Base-by-base conservation (phyloP, 768 basidiomycete genomes). In the Leccinum obscurum region DNA sequence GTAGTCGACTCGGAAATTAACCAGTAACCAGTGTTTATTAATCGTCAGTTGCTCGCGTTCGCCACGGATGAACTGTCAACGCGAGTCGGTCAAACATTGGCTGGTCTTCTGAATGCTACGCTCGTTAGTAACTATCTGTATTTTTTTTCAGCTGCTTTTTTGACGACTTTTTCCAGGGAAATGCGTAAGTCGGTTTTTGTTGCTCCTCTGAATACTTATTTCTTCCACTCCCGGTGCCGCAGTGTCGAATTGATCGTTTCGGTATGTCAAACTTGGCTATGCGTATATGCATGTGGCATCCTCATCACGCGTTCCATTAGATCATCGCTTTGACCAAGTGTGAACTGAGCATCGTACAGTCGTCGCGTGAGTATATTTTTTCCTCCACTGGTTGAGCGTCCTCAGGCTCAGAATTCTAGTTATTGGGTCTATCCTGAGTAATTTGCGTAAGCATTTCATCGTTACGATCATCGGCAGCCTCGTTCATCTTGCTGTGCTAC, bases 41-140 rank as follows among this genome's bases (percentile, higher is more conserved):
- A 22, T 41, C 52, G 34, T 2, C 58, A 91, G 88, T 74, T 93
- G 5, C 80, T 94, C 2, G 88, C 87, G 1, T 93, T 93, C 68
- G 91, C 91, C 14, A 95, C 93, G 0, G 93, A 95, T 60, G 90
- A 95, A 63, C 64, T 95, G 17, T 90, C 93, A 3, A 68, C 92
- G 57, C 85, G 92, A 32, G 86, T 93, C 2, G 93, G 92, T 2
- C 88, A 91, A 72, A 92, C 92, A 2, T 75, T 93, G 11, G 91
- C 92, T 3, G 92, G 92, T 41, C 80, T 95, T 3, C 71, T 95
- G 57, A 95, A 94, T 74, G 93, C 93, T 22, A 95, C 92, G 14
- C 77, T 92, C 64, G 89, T 92, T 64, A 63, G 82, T 70, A 35
- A 9, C 48, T 13, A 26, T 56, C 30, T 6, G 20, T 11, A 10